phyloP scores from a whole-genome alignment of 2,329 filamentous ascomycete species.

The Scedosporium dehoogii region DNA sequence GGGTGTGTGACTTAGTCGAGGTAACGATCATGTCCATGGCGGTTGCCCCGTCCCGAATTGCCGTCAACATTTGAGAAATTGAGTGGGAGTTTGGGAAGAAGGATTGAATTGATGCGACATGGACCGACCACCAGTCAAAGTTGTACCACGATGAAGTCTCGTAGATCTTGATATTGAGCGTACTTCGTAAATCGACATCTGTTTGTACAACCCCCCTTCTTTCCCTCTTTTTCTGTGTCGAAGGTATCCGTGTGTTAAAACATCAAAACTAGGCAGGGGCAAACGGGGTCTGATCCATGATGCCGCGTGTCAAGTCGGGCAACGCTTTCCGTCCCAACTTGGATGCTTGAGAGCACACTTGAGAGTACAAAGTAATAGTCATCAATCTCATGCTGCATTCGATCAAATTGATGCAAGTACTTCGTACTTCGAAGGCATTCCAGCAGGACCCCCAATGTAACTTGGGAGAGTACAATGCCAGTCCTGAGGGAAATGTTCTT shows the following conservation, averaged over 20 bases:
- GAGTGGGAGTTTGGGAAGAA: neutral
- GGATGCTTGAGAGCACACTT: neutral
- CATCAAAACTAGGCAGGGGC: neutral
- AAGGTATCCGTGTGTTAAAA: neutral
- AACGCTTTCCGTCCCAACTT: neutral
- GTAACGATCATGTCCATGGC: neutral
- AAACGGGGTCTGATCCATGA: neutral
- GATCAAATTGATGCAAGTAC: too few species aligned
- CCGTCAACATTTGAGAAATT: neutral
- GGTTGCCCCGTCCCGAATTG: conserved; percentile 3
- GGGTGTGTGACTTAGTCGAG: neutral
- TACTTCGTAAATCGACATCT: too few species aligned
- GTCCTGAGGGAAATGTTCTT: neutral
- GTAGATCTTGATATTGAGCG: neutral
- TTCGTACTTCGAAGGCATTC: too few species aligned
- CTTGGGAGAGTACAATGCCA: neutral
- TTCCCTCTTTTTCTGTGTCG: too few species aligned
- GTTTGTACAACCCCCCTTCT: too few species aligned
- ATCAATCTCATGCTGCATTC: neutral
- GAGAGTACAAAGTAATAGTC: neutral
- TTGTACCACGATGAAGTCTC: neutral
- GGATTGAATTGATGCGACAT: neutral
- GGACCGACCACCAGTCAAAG: neutral
- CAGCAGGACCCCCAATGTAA: too few species aligned
- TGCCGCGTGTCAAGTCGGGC: neutral